Conservation (phyloP, 129 eudicot species). For the Tagetes patula region DNA sequence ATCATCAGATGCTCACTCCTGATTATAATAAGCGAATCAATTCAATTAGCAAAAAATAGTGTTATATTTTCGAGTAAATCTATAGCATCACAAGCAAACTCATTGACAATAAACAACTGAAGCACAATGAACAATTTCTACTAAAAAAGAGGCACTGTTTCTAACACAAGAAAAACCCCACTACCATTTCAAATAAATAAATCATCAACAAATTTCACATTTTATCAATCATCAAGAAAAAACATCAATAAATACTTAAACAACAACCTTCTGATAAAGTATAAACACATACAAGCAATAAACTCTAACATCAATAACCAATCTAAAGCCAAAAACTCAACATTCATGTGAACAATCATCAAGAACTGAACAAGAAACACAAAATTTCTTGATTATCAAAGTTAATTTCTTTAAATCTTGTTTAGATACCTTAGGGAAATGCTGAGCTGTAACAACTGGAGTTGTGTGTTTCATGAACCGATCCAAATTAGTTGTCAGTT, state of each 20-base stretch:
- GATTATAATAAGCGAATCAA: neutral
- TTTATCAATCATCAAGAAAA: neutral
- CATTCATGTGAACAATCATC: conserved; percentile 5
- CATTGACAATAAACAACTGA: neutral
- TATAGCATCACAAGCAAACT: conserved; percentile 22
- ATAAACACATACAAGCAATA: conserved; percentile 4
- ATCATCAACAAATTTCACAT: neutral
- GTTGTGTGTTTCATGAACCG: conserved; percentile 86
- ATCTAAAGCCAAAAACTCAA: conserved; percentile 1
- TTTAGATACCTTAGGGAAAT: conserved; percentile 61
- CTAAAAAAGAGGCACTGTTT: conserved; percentile 14
- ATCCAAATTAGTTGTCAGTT: conserved; percentile 64
- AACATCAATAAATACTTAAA: neutral
- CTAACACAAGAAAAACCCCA: too few relatives aligned
- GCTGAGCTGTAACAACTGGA: conserved; percentile 73
- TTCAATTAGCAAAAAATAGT: neutral
- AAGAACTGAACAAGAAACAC: neutral
- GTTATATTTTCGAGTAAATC: conserved; percentile 12
- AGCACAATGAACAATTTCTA: conserved; percentile 4
- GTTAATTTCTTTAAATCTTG: neutral
- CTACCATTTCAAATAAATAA: conserved; percentile 4
- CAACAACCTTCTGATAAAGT: neutral
- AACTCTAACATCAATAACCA: conserved; percentile 3
- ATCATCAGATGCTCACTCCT: conserved; percentile 5
- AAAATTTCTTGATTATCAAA: conserved; percentile 5